Conservation (phyloP, 1,284 basidiomycete genomes). For the Inonotus obliquus region DNA sequence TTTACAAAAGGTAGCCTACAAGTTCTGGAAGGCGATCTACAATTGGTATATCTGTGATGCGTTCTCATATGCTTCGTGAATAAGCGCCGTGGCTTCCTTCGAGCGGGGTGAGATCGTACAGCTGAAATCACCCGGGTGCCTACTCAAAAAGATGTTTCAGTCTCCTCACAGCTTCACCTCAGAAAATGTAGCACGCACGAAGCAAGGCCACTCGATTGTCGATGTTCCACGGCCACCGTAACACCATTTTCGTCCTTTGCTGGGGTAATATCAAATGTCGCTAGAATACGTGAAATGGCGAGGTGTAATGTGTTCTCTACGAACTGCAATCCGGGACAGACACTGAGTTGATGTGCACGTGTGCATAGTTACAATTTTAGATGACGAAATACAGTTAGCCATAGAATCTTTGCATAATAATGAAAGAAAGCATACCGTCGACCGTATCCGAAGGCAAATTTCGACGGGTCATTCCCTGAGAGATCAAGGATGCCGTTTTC, state of each 20-base stretch:
- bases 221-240: too few species aligned
- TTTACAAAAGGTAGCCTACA: too few species aligned
- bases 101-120: conserved; percentile 9
- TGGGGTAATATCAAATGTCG: conserved; percentile 17
- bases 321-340: conserved; percentile 14
- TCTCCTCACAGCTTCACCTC: too few species aligned
- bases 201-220: conserved; percentile 2
- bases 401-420: not conserved
- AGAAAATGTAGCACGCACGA: conserved; percentile 1
- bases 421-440: conserved; percentile 3
- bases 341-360: too few species aligned
- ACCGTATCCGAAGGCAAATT: conserved; percentile 15
- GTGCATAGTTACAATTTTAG: too few species aligned
- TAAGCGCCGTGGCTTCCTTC: not conserved
- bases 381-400: not conserved
- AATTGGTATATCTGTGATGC: not conserved
- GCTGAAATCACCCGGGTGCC: conserved; percentile 1
- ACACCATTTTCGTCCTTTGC: conserved; percentile 7
- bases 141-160: too few species aligned
- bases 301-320: conserved; percentile 13
- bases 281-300: conserved; percentile 11
- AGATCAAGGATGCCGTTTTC: not conserved
- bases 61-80: not conserved
- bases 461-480: conserved; percentile 12
- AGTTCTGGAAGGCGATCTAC: too few species aligned